Evolutionary conservation across 768 basidiomycete species (phyloP).

Genomic region (Termitomyces sp.): DNA sequence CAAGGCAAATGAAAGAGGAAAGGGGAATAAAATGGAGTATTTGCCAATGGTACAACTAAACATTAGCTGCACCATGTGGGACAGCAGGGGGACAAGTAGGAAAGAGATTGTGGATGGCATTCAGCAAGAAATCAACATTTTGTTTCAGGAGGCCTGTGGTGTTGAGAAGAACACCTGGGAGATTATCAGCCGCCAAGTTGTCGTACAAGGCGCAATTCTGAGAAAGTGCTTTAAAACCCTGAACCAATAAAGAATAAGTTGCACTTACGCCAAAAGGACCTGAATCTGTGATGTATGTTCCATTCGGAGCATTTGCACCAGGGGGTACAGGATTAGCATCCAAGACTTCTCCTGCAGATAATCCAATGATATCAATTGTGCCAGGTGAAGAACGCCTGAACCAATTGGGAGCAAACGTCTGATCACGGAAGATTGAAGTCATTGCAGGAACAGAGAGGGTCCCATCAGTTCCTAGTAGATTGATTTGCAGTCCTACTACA

Average conservation of each 20-base stretch:
- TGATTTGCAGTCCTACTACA: not conserved
- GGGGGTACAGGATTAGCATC: conserved; percentile 2
- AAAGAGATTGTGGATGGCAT: conserved; percentile 9
- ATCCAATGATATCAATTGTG: not conserved
- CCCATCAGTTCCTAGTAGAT: conserved; percentile 7
- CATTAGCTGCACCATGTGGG: conserved; percentile 6
- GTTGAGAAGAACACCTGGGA: conserved; percentile 10
- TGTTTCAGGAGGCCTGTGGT: conserved; percentile 11
- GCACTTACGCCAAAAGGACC: not conserved
- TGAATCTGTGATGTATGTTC: conserved; percentile 6
- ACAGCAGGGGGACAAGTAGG: conserved; percentile 5
- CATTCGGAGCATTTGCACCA: conserved; percentile 8
- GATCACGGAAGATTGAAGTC: conserved; percentile 13
- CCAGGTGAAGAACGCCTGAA: conserved; percentile 4
- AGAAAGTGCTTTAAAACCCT: not conserved
- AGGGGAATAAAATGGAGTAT: not conserved
- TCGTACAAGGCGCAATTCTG: conserved; percentile 6
- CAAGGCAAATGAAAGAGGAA: not conserved
- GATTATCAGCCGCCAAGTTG: conserved; percentile 6
- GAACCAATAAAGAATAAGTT: not conserved
- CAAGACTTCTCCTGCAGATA: not conserved
- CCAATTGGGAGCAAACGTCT: conserved; percentile 10
- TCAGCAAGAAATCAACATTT: conserved; percentile 11
- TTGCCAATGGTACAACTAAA: not conserved
- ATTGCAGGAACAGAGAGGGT: conserved; percentile 6